Evolutionary conservation across 164 flowering plant species (phyloP), one percentile per base, ranked within the genome.

Genomic region (Platanus orientalis): DNA sequence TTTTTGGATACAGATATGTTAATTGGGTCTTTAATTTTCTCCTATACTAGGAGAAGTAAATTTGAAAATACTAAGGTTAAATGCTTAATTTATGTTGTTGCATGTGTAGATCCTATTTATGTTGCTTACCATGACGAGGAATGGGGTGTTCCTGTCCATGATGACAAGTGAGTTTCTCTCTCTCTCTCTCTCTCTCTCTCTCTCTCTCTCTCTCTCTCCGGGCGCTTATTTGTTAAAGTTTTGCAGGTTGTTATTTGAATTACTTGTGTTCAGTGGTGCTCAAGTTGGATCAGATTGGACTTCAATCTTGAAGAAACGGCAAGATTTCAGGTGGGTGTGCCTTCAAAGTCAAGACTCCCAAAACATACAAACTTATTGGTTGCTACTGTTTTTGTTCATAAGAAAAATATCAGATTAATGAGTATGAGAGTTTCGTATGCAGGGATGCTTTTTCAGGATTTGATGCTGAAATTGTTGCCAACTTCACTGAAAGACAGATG

Each of bases 201-300:
- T 54, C 57, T 65, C 54, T 51, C 55, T 65, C 62, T 65, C 69
- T 55, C 69, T 63, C 63, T 32, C 57, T 61, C 61, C 39, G 48
- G 32, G 51, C 14, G n/a, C 54, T 45, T 39, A 54, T 36, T 5
- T 34, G 14, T 6, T 45, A 1, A 20, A n/a, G 19, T 9, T 60
- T 54, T 72, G 56, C 83, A 92, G 98, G 70, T 49, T 84, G 81
- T 63, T 90, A 70, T 88, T 93, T 71, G 97, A 93, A 67, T 60
- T 93, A 79, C 76, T 93, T 21, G 90, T 88, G 12, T 54, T 93
- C 26, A 80, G 84, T 60, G 89, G 85, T 25, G 90, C 92, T 39
- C 98, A 93, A 70, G 92, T 93, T 61, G 96, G 96, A 28, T 81
- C 92, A 50, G 96, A 90, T 58, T 93, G 98, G 98, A 82, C 96